Base-by-base conservation (phyloP, 306 rosid species). In the Vigna trinervia region DNA sequence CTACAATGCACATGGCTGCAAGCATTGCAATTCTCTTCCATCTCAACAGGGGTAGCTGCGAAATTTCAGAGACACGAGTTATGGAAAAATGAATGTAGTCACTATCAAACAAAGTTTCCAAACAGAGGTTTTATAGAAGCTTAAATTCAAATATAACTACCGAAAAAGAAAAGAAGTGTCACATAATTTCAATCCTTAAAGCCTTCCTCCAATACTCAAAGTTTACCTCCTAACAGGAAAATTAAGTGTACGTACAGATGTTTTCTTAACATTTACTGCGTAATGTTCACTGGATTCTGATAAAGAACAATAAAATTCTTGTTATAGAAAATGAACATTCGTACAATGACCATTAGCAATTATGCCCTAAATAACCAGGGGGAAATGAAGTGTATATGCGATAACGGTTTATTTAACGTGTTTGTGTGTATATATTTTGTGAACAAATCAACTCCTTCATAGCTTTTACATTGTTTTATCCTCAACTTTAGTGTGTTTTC, bases 11-110 rank as follows among this genome's bases (percentile, higher is more conserved):
- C 89, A 86, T 81, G 46, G 94, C 97, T 0, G 94, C 94, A 65
- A 88, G 86, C 73, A 87, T 75, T 9, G 94, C 87, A 80, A 61
- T 88, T 81, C 88, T 88, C 86, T 92, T 92, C 97, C 97, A 92
- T 85, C 97, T 85, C 87, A 92, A 69, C 11, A 88, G 15, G 32
- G 97, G 97, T 75, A 92, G 50, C 97, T 91, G 80, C 66, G 14
- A 69, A 64, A 46, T 30, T 46, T 77, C 11, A 34, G 59, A 57
- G 23, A 22, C 48, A 69, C 4, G 19, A 26, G 65, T 74, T 43
- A 26, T 26, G 3, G 30, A 26, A 26, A 26, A 28, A 17, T 17
- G 19, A 13, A 77, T 45, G 39, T 38, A 28, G 26, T 56, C 60
- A 69, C 19, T 13, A 43, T 2, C 13, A 1, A 57, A 57, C 1